Conservation (phyloP, 345 rosid species). For the Acer saccharum region DNA sequence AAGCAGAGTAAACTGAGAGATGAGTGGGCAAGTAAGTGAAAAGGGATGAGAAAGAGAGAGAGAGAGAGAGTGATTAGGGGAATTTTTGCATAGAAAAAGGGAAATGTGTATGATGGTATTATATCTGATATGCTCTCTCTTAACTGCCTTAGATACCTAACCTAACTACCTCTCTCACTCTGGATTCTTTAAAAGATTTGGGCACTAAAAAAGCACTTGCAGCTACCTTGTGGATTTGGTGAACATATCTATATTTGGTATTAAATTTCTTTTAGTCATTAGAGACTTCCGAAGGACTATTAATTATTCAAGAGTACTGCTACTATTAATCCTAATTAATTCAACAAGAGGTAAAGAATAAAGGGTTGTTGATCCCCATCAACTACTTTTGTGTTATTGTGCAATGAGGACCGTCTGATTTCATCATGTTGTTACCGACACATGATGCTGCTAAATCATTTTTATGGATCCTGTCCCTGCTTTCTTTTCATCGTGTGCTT, state of each 20-base stretch:
- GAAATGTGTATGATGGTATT: not conserved
- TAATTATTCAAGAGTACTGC: not conserved
- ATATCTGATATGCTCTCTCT: not conserved
- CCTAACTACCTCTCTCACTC: conserved; percentile 7
- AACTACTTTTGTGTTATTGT: not conserved
- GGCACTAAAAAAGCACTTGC: conserved; percentile 1
- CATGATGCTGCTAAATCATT: not conserved
- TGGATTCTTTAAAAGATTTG: not conserved
- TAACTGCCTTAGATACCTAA: conserved; percentile 16
- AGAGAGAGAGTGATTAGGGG: conserved; percentile 26
- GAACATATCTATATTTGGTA: not conserved
- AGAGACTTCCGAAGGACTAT: not conserved
- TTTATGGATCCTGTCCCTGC: not conserved
- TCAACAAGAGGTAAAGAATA: conserved; percentile 15
- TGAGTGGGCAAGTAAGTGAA: too few species aligned
- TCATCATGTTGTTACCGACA: conserved; percentile 20
- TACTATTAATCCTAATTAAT: not conserved
- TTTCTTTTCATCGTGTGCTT: not conserved
- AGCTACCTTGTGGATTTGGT: conserved; percentile 20
- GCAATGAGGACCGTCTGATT: conserved; percentile 8
- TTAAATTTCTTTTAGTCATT: not conserved
- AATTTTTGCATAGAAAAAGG: conserved; percentile 25
- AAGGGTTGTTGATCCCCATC: not conserved
- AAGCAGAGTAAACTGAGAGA: too few species aligned
- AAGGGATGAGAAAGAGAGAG: too few species aligned